Base-by-base conservation (phyloP, 345 rosid genomes). In the Eucalyptus dawsonii region DNA sequence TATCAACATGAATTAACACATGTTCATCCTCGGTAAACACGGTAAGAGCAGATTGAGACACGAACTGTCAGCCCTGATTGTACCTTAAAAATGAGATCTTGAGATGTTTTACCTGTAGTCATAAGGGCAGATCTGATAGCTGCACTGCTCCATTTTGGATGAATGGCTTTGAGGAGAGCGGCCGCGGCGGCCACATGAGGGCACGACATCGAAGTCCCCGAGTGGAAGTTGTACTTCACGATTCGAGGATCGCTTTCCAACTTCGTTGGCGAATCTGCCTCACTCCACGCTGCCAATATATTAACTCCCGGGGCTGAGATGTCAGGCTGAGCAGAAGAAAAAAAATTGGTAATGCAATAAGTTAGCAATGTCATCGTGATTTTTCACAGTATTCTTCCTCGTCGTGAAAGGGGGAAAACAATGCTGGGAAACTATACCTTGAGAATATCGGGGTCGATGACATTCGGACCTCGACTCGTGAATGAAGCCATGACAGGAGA, bases 181-280 rank as follows among this genome's bases (percentile, higher is more conserved):
- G 95, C 96, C 25, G 92, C 92, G 42, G 94, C 99, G 24, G 98
- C 93, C 42, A 97, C 98, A 92, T 97, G 99, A 89, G 99, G 99
- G 90, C 95, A 93, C 86, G 99, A 89, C 99, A 97, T 97, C 9
- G 99, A 97, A 90, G 99, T 97, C 86, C 99, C 99, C 4, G 98
- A 91, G 14, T 80, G 21, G 3, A 96, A 13, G 50, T 94, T 95
- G 88, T 87, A 97, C 80, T 89, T 76, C 2, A 95, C 95, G 5
- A 80, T 47, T 87, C 97, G 91, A 14, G 88, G 87, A 88, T 97
- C 99, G 5, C 50, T 24, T 16, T 90, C 76, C 11, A 93, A 6
- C 91, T 94, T 94, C 27, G 93, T 91, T 0, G 96, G 96, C 4
- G 97, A 80, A 50, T 91, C 88, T 22, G 92, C 96, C 87, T 90